A percentile compares a stretch with the other conserved stretches of the same genome.
Evolutionary conservation across 2,329 filamentous ascomycete species (phyloP).

Genomic region (Botrytis hyacinthi): DNA sequence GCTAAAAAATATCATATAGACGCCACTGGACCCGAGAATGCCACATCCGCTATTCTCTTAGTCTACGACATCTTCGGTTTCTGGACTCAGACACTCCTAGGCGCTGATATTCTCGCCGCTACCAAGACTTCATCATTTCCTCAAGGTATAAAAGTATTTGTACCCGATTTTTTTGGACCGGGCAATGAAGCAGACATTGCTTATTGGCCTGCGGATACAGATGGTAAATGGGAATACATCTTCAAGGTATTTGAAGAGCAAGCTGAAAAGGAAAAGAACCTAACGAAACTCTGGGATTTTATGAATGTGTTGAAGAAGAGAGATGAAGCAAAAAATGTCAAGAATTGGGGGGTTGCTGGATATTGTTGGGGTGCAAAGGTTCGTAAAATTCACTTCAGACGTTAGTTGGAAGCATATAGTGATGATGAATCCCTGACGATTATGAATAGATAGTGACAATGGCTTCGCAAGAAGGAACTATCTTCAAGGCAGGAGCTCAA

Average conservation of each 20-base stretch:
- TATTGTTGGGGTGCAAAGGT: constrained; percentile 68
- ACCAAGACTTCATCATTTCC: constrained; percentile 41
- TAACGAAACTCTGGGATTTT: constrained; percentile 21
- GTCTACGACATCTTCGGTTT: constrained; percentile 68
- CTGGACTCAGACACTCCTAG: constrained; percentile 66
- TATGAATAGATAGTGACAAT: constrained; percentile 49
- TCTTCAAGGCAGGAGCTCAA: constrained; percentile 53
- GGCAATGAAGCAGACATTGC: constrained; percentile 44
- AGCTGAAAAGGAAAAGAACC: constrained; percentile 21
- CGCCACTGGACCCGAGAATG: constrained; percentile 45
- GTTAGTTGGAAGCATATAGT: too few relatives aligned
- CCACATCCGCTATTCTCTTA: constrained; percentile 56
- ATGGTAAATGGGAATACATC: constrained; percentile 29
- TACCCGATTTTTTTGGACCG: constrained; percentile 80
- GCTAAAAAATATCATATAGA: constrained; percentile 37
- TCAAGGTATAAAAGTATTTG: constrained; percentile 72
- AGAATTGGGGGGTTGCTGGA: constrained; percentile 37
- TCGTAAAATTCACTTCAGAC: not conserved
- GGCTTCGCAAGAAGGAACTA: constrained; percentile 50
- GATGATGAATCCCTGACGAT: not conserved
- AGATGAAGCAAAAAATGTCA: constrained; percentile 25
- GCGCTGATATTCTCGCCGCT: constrained; percentile 61
- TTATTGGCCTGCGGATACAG: constrained; percentile 26
- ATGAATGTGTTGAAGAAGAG: constrained; percentile 21
- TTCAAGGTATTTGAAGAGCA: constrained; percentile 27